Evolutionary conservation across 768 basidiomycete species (phyloP), one percentile per base, ranked within the genome.

Genomic region (Rhodotorula diobovata): DNA sequence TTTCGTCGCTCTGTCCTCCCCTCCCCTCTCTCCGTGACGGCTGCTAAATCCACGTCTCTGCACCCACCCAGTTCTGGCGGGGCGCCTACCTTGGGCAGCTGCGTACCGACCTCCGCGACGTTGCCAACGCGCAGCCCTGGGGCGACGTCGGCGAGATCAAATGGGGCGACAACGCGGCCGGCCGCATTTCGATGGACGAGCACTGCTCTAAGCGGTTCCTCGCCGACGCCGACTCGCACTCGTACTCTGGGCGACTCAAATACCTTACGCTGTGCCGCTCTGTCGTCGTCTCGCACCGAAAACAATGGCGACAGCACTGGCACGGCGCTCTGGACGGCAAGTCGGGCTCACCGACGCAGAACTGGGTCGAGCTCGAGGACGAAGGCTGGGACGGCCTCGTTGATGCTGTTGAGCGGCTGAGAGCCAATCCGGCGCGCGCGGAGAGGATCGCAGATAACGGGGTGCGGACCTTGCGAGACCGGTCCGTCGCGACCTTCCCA

Each of bases 121-220:
- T 43, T n/a, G 51, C 50, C 15, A 30, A 53, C 25, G 10, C 21
- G 4, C 39, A 53, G 2, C 32, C 48, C 8, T 63, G 62, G 62
- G 50, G 39, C 50, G 62, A 63, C 39, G n/a, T 63, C 39, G 62
- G 48, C 48, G 30, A 50, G 23, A 34, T 63, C n/a, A 28, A 63
- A 8, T 63, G 62, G 62, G 62, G 51, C 16, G 16, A 14, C 5
- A 35, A 35, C 25, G 48, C 34, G 14, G 48, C 34, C 20, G 56
- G 35, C 6, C 35, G 51, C 5, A 54, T 63, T n/a, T 14, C 37
- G 2, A 63, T 63, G 34, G 50, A 63, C 35, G 37, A 39, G n/a
- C 50, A 39, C 20, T 63, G 62, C 28, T 14, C 6, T 12, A 39
- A 41, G 39, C 39, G n/a, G 23, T 58, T n/a, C 39, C 39, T 58